phyloP scores from a whole-genome alignment of 2,329 filamentous ascomycete genomes.

The Sarocladiaceae sp. region DNA sequence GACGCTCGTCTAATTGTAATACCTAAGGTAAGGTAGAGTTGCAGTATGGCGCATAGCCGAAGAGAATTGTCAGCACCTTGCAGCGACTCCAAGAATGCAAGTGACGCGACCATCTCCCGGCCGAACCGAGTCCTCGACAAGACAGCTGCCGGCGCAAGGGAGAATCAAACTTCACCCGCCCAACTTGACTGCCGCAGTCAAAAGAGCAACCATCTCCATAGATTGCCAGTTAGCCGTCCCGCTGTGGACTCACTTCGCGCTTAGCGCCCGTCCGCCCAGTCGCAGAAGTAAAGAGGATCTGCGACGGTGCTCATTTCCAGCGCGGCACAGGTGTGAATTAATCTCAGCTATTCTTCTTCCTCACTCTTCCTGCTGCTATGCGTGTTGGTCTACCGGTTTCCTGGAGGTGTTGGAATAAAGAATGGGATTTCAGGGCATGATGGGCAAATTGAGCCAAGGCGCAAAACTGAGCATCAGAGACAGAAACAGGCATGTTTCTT shows the following conservation, averaged over 20 bases:
- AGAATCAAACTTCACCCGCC: not conserved
- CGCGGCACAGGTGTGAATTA: not conserved
- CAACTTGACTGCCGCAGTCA: too few species aligned
- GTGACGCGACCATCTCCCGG: not conserved
- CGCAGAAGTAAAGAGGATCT: not conserved
- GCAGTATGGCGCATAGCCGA: too few species aligned
- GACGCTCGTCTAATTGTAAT: too few species aligned
- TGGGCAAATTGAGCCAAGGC: not conserved
- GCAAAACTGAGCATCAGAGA: not conserved
- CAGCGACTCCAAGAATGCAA: too few species aligned
- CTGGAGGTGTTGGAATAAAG: too few species aligned
- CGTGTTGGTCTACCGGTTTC: too few species aligned
- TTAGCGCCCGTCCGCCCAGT: not conserved
- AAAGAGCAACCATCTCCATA: too few species aligned
- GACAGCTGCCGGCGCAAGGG: not conserved
- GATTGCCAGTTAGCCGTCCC: not conserved
- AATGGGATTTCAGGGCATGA: not conserved
- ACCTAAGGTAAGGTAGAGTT: too few species aligned
- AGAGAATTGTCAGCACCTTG: too few species aligned
- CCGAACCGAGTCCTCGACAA: not conserved
- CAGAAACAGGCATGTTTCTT: too few species aligned
- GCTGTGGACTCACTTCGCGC: not conserved
- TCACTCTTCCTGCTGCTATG: too few species aligned
- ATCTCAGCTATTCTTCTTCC: too few species aligned
- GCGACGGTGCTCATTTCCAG: not conserved